Evolutionary conservation across 768 basidiomycete genomes (phyloP), one percentile per base, ranked within the genome.

Genomic region (Suillus cothurnatus): DNA sequence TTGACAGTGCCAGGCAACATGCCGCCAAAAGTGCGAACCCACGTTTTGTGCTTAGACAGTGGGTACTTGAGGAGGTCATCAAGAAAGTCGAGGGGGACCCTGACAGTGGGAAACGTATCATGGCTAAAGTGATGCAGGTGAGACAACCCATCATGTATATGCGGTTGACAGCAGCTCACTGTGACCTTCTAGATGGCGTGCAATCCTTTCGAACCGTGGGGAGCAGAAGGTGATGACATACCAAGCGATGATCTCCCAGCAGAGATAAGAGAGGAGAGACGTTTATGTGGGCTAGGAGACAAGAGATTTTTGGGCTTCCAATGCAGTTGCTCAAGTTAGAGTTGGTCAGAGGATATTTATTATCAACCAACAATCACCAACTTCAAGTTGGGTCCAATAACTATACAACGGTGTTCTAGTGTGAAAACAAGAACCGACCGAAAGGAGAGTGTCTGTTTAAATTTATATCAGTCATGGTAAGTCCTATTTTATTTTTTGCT

Each of bases 21-120:
- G 86, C 81, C 41, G 84, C 86, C 79, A 83, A 80, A 66, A 74
- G 67, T 28, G 87, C 82, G 34, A 99, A 99, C 73, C 97, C 97
- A 21, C 82, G 95, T 41, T 99, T 99, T 77, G 88, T 97, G 39
- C 77, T 99, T 65, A 82, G 97, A 66, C 97, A 99, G 77, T 99
- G 97, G 97, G 80, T 99, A 11, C 81, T 99, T 39, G 95, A 99
- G 74, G 96, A 99, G 72, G 90, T 93, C 28, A 99, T 99, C 72
- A 77, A 78, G 67, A 55, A 55, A 53, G 52, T 94, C 2, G 92
- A 95, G 72, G 77, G 78, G 65, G 91, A 95, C 70, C 73, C 80
- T 12, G 79, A 81, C 26, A 84, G 79, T 65, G 91, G 91, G 57
- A 89, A 87, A 78, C 80, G 83, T 64, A 78, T 91, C 3, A 78